Conservation (phyloP, 1,284 basidiomycete species). For the Xanthoconium separans region DNA sequence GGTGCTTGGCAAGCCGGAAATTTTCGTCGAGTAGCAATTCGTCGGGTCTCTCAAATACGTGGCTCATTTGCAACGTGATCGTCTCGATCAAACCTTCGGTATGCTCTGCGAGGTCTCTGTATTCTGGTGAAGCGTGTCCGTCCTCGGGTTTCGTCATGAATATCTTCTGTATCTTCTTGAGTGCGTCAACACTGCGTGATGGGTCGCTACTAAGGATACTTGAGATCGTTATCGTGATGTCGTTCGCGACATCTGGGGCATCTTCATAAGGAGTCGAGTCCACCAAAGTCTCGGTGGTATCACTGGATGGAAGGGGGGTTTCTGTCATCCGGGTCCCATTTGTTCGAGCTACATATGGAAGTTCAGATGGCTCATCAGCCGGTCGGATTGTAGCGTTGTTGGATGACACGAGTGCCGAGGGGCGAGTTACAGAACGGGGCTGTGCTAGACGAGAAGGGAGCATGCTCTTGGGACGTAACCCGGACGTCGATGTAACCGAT, state of each 20-base stretch:
- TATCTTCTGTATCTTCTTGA: slow-evolving; percentile 88
- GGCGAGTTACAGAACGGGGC: slow-evolving; percentile 44
- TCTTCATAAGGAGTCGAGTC: slow-evolving; percentile 27
- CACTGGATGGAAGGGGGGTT: slow-evolving; percentile 19
- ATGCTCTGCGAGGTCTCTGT: slow-evolving; percentile 78
- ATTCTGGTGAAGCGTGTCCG: slow-evolving; percentile 63
- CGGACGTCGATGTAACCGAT: slow-evolving; percentile 47
- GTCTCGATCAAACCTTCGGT: slow-evolving; percentile 88
- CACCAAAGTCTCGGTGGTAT: slow-evolving; percentile 30
- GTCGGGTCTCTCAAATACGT: slow-evolving; percentile 80
- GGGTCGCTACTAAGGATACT: slow-evolving; percentile 86
- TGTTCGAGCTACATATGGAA: slow-evolving; percentile 26
- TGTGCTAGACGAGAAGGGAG: slow-evolving; percentile 70
- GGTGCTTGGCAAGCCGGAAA: slow-evolving; percentile 91
- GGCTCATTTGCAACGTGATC: slow-evolving; percentile 84
- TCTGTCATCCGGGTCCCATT: slow-evolving; percentile 24
- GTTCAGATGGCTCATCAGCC: slow-evolving; percentile 30
- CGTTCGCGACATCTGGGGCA: slow-evolving; percentile 39
- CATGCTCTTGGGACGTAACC: slow-evolving; percentile 59
- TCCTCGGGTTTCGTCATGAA: slow-evolving; percentile 73
- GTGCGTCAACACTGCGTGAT: slow-evolving; percentile 83
- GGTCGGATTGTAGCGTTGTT: slow-evolving; percentile 20
- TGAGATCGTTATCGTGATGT: slow-evolving; percentile 76
- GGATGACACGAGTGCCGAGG: slow-evolving; percentile 18
- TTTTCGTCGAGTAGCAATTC: slow-evolving; percentile 73